A percentile compares a stretch with the other conserved stretches of the same genome.
These are phyloP conservation scores for Aspergillus homomorphus DNA, from an alignment of 495 filamentous ascomycete species.

Conservation along the genomic window DNA sequence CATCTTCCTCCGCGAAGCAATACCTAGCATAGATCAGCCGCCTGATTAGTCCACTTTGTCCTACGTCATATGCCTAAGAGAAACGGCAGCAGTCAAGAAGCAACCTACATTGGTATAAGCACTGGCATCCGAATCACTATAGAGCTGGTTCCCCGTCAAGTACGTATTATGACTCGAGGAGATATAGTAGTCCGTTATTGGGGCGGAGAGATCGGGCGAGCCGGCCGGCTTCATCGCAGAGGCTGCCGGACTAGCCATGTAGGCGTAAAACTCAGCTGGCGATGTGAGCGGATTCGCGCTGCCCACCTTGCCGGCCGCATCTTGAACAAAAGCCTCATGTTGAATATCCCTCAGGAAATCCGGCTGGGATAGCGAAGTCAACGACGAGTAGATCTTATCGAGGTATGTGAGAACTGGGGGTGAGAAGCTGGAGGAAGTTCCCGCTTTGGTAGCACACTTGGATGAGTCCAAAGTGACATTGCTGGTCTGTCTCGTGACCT, in stretches of 20 bases:
- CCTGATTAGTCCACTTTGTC: not conserved
- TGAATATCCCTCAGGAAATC: constrained; percentile 30
- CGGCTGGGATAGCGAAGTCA: constrained; percentile 15
- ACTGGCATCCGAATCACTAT: constrained; percentile 73
- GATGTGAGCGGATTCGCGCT: constrained; percentile 26
- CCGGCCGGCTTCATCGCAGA: constrained; percentile 35
- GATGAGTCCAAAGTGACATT: constrained; percentile 12
- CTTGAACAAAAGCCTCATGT: constrained; percentile 13
- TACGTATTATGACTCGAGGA: constrained; percentile 96
- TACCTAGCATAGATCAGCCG: constrained; percentile 38
- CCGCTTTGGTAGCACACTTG: not conserved
- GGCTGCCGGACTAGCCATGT: constrained; percentile 58
- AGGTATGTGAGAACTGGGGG: constrained; percentile 29
- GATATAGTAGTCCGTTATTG: constrained; percentile 85
- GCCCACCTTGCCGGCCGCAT: not conserved
- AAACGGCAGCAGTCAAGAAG: not conserved
- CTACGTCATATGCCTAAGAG: not conserved
- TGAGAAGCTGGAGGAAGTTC: constrained; percentile 27
- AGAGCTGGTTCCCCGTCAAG: constrained; percentile 87
- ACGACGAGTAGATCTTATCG: constrained; percentile 31
- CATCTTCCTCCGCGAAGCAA: constrained; percentile 82
- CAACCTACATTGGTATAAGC: constrained; percentile 74
- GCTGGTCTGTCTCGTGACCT: constrained; percentile 15
- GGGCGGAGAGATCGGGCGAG: constrained; percentile 55
- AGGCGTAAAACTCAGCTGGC: constrained; percentile 52